These are phyloP conservation scores for Papilionanthe hybrid DNA, from an alignment of 116 monocot genomes.

Conservation along the genomic window DNA sequence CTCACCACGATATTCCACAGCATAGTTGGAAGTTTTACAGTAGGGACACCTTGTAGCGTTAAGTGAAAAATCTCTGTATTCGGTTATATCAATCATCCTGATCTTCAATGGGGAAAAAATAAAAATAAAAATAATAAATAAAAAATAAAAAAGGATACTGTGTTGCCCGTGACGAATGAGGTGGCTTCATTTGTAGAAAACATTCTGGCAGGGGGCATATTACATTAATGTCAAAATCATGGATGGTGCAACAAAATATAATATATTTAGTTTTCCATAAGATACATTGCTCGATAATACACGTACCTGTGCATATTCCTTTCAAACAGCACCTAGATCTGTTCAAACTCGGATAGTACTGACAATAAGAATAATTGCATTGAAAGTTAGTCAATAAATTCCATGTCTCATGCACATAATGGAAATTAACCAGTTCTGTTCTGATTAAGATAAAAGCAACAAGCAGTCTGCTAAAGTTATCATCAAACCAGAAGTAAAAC, in stretches of 20 bases:
- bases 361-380: background rate
- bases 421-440: background rate
- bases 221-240: slow-evolving; percentile 10
- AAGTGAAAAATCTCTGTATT: slow-evolving; percentile 21
- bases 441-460: background rate
- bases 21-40: slow-evolving; percentile 88
- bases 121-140: slow-evolving; percentile 19
- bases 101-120: background rate
- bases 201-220: slow-evolving; percentile 52
- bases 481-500: background rate
- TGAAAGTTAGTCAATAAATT: background rate
- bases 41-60: slow-evolving; percentile 72
- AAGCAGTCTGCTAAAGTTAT: background rate
- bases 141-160: slow-evolving; percentile 72
- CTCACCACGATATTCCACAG: slow-evolving; percentile 86
- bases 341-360: slow-evolving; percentile 35
- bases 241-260: background rate
- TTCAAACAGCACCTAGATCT: slow-evolving; percentile 33
- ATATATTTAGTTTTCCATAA: slow-evolving; percentile 1
- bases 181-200: slow-evolving; percentile 93
- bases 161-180: slow-evolving; percentile 72
- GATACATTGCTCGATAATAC: background rate
- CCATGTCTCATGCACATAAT: background rate
- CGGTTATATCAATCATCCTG: background rate
- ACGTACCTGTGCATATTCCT: slow-evolving; percentile 32